Percentiles rank a stretch among this genome's conserved stretches.
Conservation (phyloP, 495 filamentous ascomycete species). For the Xanthoparmelia taractica region DNA sequence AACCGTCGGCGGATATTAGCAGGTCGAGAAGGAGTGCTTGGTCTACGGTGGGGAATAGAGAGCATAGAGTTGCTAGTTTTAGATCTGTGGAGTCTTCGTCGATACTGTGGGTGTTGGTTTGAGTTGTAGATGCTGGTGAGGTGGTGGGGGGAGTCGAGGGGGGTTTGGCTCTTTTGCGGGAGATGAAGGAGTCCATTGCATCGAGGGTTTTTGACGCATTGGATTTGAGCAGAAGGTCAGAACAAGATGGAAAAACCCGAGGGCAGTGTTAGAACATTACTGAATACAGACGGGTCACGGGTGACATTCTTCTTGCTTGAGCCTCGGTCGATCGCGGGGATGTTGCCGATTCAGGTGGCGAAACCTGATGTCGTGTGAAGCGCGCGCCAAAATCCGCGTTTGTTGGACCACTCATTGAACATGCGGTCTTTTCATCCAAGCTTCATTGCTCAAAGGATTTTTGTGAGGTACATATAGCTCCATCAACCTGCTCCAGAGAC, state of each 20-base stretch:
- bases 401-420: background rate
- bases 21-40: constrained; percentile 67
- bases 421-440: too few relatives aligned
- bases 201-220: background rate
- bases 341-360: background rate
- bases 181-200: constrained; percentile 52
- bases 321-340: background rate
- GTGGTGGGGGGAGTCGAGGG: constrained; percentile 19
- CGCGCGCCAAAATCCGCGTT: background rate
- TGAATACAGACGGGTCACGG: background rate
- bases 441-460: too few relatives aligned
- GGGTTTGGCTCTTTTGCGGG: constrained; percentile 42
- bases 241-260: background rate
- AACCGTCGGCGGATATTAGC: constrained; percentile 68
- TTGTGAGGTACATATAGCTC: background rate
- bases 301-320: background rate
- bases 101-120: background rate
- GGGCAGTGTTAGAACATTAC: background rate
- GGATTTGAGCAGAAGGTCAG: background rate
- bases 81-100: constrained; percentile 76
- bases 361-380: background rate
- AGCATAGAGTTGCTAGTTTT: constrained; percentile 76
- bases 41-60: constrained; percentile 57
- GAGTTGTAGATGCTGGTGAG: background rate
- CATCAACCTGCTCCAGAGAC: background rate